Base-by-base conservation (phyloP, 2,329 filamentous ascomycete genomes). In the Fonsecaea monophora region DNA sequence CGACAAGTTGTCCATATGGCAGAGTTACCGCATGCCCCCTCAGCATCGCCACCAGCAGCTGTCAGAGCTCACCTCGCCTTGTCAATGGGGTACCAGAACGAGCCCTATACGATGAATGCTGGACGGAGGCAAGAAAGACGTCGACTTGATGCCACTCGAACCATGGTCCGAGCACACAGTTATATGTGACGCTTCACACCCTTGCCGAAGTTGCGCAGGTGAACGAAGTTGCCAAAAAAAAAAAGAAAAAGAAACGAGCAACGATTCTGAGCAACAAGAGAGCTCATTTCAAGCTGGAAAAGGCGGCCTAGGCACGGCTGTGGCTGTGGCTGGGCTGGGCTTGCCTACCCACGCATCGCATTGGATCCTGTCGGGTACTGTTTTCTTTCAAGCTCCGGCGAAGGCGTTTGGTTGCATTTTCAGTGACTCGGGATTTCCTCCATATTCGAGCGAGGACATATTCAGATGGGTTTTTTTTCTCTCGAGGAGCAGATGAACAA, bases 141-240 rank as follows among this genome's bases (percentile, higher is more conserved):
- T 40, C 69, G 69, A n/a, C 67, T 69, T 50, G 71, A 72, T 55
- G 68, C 70, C 12, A 72, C 68, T 35, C 62, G 71, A 56, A 63
- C 63, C 21, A 60, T 68, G 42, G 56, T 70, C 63, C 66, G 68
- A 64, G 59, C 69, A 37, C 61, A 58, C 48, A 68, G 68, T 61
- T 68, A 67, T 65, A 57, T 66, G 37, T 68, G 68, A 68, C 15
- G 48, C 25, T 32, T 50, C 25, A 25, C 35, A 37, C 35, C 50
- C n/a, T 30, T 35, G 42, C 25, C 15, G 32, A 32, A 38, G 3
- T 12, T 53, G 32, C n/a, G 45, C 45, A 50, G 18, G 18, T 50
- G 45, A n/a, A 12, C 25, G 25, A 25, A 25, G 25, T 25, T 25
- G 25, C 25, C 30, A 10, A 10, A 13, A 4, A 25, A 21, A 7